Base-by-base conservation (phyloP, 805 yeast genomes). In the Myxozyma melibiosi region DNA sequence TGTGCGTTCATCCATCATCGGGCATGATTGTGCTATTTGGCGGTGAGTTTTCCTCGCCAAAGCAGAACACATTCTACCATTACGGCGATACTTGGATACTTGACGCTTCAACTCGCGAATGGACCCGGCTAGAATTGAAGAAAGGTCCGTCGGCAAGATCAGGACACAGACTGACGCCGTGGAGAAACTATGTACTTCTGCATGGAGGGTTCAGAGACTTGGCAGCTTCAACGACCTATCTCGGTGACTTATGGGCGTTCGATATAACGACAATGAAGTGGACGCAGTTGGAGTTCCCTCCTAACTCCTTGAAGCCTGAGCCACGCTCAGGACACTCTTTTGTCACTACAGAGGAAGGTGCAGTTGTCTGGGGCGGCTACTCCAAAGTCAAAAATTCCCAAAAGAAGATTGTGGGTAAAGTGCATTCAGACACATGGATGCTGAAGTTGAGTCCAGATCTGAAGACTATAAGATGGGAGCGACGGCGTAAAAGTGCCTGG, bases 11-110 rank as follows among this genome's bases (percentile, higher is more conserved):
- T 72, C 96, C 97, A 1, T 83, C 90, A 1, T 39, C 59, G 2
- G 98, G 98, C 9, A 76, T 91, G 1, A 80, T 89, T 27, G 71
- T 92, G 58, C 73, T 92, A 77, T 94, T 90, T 74, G 99, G 98
- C 48, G 99, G 99, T 67, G 99, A 92, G 73, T 92, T 94, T 66
- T 88, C 97, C 1, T 88, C 96, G 14, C 98, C 98, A 2, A 92
- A 92, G 67, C 99, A 92, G 71, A 83, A 89, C 49, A 90, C 97
- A 0, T 92, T 92, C 72, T 94, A 94, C 71, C 99, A 92, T 72
- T 92, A 89, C 70, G 92, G 96, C 16, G 99, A 92, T 69, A 86
- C 97, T 3, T 92, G 99, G 99, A 78, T 92, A 45, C 75, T 92
- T 58, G 98, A 94, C 67, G 81, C 91, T 1, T 83, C 80, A 31